phyloP scores from a whole-genome alignment of 768 basidiomycete species.

The Pleurotus citrinopileatus region DNA sequence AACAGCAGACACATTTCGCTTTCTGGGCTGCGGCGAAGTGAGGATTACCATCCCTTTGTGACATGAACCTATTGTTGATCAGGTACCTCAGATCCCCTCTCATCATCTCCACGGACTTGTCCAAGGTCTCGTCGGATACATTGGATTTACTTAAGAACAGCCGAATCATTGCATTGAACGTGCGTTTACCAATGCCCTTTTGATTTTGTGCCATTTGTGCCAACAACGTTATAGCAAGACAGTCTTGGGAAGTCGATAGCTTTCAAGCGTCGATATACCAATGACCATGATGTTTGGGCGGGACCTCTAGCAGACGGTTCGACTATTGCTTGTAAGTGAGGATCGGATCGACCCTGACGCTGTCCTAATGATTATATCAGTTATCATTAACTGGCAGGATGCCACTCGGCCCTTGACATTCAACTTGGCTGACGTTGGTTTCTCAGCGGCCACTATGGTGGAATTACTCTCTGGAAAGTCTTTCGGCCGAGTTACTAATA shows the following conservation, averaged over 20 bases:
- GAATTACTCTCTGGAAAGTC: conserved; percentile 37
- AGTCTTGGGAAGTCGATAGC: conserved; percentile 39
- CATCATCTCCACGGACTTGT: conserved; percentile 42
- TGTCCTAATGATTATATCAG: conserved; percentile 19
- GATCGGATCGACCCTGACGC: neutral
- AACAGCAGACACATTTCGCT: conserved; percentile 47
- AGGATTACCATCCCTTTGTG: neutral
- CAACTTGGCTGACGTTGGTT: conserved; percentile 39
- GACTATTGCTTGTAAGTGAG: conserved; percentile 36
- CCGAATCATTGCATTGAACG: conserved; percentile 42
- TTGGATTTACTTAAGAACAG: conserved; percentile 38
- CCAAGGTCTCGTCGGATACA: conserved; percentile 27
- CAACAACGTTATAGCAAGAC: conserved; percentile 36
- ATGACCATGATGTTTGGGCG: conserved; percentile 48
- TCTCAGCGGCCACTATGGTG: conserved; percentile 35
- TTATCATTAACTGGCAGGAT: conserved; percentile 45
- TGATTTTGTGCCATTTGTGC: neutral
- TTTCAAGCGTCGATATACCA: conserved; percentile 45
- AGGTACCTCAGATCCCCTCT: conserved; percentile 33
- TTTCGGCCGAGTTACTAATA: conserved; percentile 31
- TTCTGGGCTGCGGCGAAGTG: conserved; percentile 54
- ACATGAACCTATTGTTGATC: neutral
- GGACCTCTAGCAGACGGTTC: conserved; percentile 47
- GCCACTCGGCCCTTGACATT: conserved; percentile 36
- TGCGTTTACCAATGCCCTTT: conserved; percentile 20